Conservation (phyloP, 164 flowering plant species). For the Taxillus chinensis region DNA sequence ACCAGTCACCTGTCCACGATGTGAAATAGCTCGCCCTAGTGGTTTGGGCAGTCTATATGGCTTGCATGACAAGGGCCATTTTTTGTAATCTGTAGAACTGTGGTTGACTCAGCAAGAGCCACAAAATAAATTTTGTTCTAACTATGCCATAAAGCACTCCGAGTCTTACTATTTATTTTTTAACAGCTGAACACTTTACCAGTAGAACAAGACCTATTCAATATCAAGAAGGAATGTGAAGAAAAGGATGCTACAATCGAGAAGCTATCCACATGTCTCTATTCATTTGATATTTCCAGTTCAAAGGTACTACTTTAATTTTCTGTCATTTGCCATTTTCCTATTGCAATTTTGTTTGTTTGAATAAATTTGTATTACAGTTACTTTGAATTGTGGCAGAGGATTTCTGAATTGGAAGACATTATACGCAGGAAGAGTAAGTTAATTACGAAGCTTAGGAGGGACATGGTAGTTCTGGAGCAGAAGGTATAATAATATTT, state of each 20-base stretch:
- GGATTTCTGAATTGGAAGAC: constrained; percentile 74
- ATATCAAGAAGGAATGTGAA: constrained; percentile 56
- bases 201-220: constrained; percentile 53
- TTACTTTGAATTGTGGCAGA: constrained; percentile 31
- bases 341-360: constrained; percentile 1
- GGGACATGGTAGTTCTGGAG: constrained; percentile 64
- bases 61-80: too few species aligned
- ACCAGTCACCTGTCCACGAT: too few species aligned
- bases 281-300: constrained; percentile 36
- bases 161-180: not conserved
- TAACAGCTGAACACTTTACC: constrained; percentile 40
- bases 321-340: not conserved
- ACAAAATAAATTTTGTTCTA: too few species aligned
- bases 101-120: too few species aligned
- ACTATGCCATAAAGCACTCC: too few species aligned
- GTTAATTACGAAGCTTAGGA: constrained; percentile 50
- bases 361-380: not conserved
- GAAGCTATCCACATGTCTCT: constrained; percentile 37
- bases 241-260: constrained; percentile 66
- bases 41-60: too few species aligned
- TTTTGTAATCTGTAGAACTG: too few species aligned
- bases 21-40: too few species aligned
- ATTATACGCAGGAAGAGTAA: constrained; percentile 59
- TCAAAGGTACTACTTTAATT: constrained; percentile 40
- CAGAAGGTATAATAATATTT: constrained; percentile 42